Evolutionary conservation across 257 asterid species (phyloP), one percentile per base, ranked within the genome.

Genomic region (Solanum paucissectum): DNA sequence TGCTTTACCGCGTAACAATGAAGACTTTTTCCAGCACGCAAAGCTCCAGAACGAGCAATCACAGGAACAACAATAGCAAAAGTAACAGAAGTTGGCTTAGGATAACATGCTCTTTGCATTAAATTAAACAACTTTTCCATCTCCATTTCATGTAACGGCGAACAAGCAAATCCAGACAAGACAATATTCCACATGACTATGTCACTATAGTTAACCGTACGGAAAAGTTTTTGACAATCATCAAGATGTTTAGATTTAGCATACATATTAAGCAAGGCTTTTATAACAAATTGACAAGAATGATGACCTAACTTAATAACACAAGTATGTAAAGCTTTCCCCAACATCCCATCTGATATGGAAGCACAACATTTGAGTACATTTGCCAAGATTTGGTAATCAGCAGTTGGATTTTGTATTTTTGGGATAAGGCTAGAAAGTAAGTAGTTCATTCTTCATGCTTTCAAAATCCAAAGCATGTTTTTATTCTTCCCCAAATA

Each of bases 221-320:
- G 89, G 74, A 96, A 93, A 88, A 94, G 87, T 7, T 93, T 83
- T 88, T 87, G 91, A 88, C 94, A 93, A 82, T 96, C 96, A 85
- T 89, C 94, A 12, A 92, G 90, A 90, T 89, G 93, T 76, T 90
- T 92, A 91, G 95, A 95, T 86, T 96, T 96, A 18, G 96, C 98
- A 90, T 96, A 96, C 98, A 95, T 89, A 89, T 96, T 96, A 91
- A 95, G 98, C 91, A 95, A 85, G 16, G 96, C 92, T 89, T 96
- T 96, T 38, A 90, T 87, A 85, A 93, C 90, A 46, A 92, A 83
- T 21, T 74, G 91, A 94, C 98, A 94, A 9, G 93, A 91, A 25
- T 42, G 79, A 77, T 92, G 94, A 73, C 98, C 98, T 84, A 90
- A 93, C 90, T 92, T 96, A 64, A 94, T 86, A 71, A 91, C 94